phyloP scores from a whole-genome alignment of 331 rosid genomes.

The Stylosanthes scabra region DNA sequence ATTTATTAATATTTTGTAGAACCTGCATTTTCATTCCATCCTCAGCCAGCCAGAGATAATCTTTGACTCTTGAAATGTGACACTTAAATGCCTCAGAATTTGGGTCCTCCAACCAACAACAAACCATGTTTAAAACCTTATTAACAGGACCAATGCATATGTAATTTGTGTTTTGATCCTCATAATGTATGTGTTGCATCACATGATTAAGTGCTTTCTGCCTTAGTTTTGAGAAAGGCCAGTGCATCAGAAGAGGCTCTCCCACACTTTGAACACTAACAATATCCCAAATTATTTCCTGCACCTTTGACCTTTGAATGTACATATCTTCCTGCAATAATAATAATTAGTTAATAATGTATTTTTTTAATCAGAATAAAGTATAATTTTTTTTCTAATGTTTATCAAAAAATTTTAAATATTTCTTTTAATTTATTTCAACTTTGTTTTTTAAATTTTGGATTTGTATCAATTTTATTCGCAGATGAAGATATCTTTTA shows the following conservation, averaged over 20 bases:
- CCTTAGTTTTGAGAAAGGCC: constrained; percentile 74
- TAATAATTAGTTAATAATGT: background rate
- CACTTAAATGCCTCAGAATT: constrained; percentile 61
- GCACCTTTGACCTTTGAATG: constrained; percentile 50
- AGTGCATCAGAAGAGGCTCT: constrained; percentile 62
- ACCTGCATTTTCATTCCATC: constrained; percentile 98
- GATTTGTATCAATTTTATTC: too few relatives aligned
- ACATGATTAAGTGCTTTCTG: constrained; percentile 57
- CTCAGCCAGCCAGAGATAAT: constrained; percentile 88
- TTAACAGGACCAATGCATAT: constrained; percentile 71
- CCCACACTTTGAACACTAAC: constrained; percentile 55
- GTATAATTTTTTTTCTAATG: background rate
- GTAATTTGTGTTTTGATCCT: constrained; percentile 68
- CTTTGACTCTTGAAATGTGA: constrained; percentile 81
- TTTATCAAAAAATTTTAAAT: background rate
- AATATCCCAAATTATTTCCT: constrained; percentile 63
- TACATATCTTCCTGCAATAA: constrained; percentile 68
- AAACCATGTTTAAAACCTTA: constrained; percentile 85
- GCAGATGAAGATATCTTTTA: too few relatives aligned
- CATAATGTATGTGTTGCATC: constrained; percentile 74
- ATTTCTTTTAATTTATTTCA: background rate
- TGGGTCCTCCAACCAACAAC: constrained; percentile 82
- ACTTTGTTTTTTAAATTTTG: too few relatives aligned
- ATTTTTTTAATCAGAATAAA: background rate
- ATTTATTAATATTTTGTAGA: background rate